Percentiles rank a stretch among this genome's conserved stretches.
Evolutionary conservation across 225 moss, liverwort and hornwort genomes (phyloP).

Genomic region (Bryum argenteum): DNA sequence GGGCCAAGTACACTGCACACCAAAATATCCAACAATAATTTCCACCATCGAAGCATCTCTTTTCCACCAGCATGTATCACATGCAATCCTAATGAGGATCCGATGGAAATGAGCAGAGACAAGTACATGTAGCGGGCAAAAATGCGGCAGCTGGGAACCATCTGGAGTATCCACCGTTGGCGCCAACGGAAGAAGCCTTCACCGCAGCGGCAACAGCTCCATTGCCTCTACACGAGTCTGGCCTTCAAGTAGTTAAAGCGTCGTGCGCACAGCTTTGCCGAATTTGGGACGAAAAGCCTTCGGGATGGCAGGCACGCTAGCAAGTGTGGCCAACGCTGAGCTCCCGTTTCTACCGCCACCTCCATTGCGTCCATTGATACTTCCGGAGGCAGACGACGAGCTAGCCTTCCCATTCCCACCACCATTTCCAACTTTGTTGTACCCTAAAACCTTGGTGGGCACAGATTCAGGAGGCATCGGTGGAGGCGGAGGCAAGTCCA

Average conservation of each 20-base stretch:
- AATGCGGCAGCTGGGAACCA: constrained; percentile 82
- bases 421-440: constrained; percentile 11
- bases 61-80: not conserved
- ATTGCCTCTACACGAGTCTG: constrained; percentile 44
- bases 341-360: constrained; percentile 26
- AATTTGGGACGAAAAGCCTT: constrained; percentile 43
- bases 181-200: constrained; percentile 45
- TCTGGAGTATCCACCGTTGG: constrained; percentile 53
- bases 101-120: not conserved
- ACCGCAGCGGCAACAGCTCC: constrained; percentile 44
- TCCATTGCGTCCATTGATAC: not conserved
- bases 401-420: not conserved
- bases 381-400: constrained; percentile 13
- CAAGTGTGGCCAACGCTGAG: constrained; percentile 30
- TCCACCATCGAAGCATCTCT: not conserved
- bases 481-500: constrained; percentile 41
- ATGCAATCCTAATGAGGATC: too few relatives aligned
- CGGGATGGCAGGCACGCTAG: constrained; percentile 11
- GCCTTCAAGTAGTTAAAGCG: constrained; percentile 72
- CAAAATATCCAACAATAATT: not conserved
- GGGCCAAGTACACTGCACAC: constrained; percentile 73
- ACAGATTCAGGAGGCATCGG: constrained; percentile 33
- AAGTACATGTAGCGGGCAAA: constrained; percentile 72
- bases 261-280: constrained; percentile 17
- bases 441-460: constrained; percentile 23